phyloP scores from a whole-genome alignment of 345 rosid genomes.

The Dipteronia sinensis region DNA sequence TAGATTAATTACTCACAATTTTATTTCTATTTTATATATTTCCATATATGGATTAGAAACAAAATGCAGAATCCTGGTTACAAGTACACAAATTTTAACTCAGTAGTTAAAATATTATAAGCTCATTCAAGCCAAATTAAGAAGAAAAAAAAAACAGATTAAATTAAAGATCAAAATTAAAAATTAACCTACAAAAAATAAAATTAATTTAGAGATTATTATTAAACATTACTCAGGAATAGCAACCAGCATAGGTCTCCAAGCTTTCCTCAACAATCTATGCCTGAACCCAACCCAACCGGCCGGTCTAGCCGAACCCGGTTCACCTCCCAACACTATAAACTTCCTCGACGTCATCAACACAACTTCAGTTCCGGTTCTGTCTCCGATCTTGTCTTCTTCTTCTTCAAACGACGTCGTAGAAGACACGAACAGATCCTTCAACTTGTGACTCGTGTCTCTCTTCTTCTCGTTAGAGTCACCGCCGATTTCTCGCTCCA shows the following conservation, averaged over 20 bases:
- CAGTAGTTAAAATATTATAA: neutral
- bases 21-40: neutral
- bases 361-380: slow-evolving; percentile 32
- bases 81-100: slow-evolving; percentile 1
- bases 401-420: slow-evolving; percentile 35
- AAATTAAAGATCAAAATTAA: neutral
- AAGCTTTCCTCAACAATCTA: slow-evolving; percentile 58
- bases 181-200: neutral
- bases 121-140: neutral
- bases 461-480: slow-evolving; percentile 38
- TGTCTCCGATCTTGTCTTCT: slow-evolving; percentile 6
- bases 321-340: slow-evolving; percentile 34
- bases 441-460: slow-evolving; percentile 40
- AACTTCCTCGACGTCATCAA: slow-evolving; percentile 16
- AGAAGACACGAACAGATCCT: slow-evolving; percentile 68
- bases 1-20: neutral
- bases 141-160: too few species aligned
- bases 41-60: neutral
- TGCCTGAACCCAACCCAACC: slow-evolving; percentile 72
- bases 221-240: slow-evolving; percentile 51
- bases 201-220: neutral
- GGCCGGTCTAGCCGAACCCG: slow-evolving; percentile 41
- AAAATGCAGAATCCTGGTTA: neutral
- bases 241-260: slow-evolving; percentile 76
- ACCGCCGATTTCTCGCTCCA: slow-evolving; percentile 25